Evolutionary conservation across 2,329 filamentous ascomycete species (phyloP).

Genomic region (Pestalotiopsis sp.): DNA sequence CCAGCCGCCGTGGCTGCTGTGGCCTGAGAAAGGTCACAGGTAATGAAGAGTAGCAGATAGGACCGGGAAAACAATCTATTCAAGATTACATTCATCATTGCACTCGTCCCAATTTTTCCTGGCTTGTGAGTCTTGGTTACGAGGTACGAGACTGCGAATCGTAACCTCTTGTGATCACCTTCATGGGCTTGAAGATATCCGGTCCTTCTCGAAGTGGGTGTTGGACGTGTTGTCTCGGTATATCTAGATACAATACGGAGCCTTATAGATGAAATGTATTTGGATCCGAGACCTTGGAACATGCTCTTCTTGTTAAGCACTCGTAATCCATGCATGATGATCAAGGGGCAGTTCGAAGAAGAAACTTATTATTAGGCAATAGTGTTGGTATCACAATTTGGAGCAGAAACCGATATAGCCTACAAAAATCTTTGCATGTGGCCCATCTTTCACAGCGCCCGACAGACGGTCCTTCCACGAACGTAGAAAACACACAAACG

Average conservation of each 20-base stretch:
- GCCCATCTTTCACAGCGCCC: background rate
- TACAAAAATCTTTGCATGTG: background rate
- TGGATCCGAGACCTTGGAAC: no score
- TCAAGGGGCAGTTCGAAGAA: background rate
- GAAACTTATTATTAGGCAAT: background rate
- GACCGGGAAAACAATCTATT: background rate
- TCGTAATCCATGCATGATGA: background rate
- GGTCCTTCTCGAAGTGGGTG: no score
- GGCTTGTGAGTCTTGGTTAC: no score
- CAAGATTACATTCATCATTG: no score
- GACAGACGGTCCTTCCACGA: background rate
- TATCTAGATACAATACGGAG: no score
- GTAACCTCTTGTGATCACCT: no score
- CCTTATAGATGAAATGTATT: no score
- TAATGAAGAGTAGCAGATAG: background rate
- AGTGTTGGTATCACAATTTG: background rate
- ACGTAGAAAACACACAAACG: background rate
- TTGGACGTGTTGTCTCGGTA: no score
- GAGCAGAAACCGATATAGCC: background rate
- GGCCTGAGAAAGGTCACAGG: background rate
- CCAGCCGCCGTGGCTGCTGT: background rate
- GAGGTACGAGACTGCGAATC: no score
- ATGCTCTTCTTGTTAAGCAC: no score
- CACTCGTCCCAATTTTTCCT: no score
- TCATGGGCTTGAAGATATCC: no score